Base-by-base conservation (phyloP, 148 eudicot genomes). In the Vaccinium corymbosum region DNA sequence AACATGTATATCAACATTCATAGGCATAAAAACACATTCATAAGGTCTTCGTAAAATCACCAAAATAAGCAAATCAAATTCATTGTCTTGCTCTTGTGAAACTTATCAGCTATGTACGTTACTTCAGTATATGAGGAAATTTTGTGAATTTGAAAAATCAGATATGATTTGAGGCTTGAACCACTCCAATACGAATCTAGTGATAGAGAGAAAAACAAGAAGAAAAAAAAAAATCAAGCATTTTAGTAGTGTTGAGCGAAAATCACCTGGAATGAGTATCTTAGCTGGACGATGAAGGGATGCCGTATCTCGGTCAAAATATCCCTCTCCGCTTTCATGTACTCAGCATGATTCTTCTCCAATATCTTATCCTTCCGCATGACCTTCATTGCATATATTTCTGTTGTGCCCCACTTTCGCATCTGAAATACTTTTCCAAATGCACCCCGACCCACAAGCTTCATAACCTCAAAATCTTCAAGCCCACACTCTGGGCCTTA, bases 371-470 rank as follows among this genome's bases (percentile, higher is more conserved):
- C 98, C 87, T 95, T 95, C 86, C 96, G 87, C 98, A 94, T 90
- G 78, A 95, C 98, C 90, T 95, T 95, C 98, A 95, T 94, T n/a
- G 98, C 98, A 82, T 89, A 95, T 72, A 94, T 92, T 87, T 95
- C 98, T 62, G 86, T 84, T 16, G 98, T 90, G 19, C 93, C 97
- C 87, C 84, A 90, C 90, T 89, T 94, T 62, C 88, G 87, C 81
- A 94, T 97, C 87, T 95, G 98, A 88, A 86, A 95, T 25, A 94
- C 98, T 91, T 94, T 95, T 57, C 90, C 98, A 90, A 94, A 95
- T 79, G 98, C 93, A 52, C 98, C 98, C 88, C 89, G 92, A 48
- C 98, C 98, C 62, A 95, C 98, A 72, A 93, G 86, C 86, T 92
- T 94, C 90, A 95, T 71, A 50, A 93, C 84, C 84, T 94, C 98